A percentile compares a stretch with the other conserved stretches of the same genome.
These are phyloP conservation scores for Nothophaeocryptopus gaeumannii DNA, from an alignment of 2,329 filamentous ascomycete genomes.

Conservation along the genomic window DNA sequence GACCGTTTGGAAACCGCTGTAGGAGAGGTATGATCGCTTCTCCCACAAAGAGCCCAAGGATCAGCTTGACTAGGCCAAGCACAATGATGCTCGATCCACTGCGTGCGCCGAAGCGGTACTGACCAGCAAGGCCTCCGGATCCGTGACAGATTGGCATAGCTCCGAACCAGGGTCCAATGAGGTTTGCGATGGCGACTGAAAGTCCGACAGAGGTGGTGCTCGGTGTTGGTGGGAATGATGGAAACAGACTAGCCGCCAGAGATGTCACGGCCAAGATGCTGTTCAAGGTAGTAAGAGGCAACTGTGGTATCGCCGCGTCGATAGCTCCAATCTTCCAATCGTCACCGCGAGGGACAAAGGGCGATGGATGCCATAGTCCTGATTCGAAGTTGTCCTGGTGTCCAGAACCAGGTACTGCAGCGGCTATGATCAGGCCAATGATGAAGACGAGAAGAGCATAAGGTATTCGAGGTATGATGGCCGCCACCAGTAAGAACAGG, in stretches of 20 bases:
- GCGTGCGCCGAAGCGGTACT: conserved; percentile 86
- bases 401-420: conserved; percentile 37
- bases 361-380: conserved; percentile 57
- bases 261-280: conserved; percentile 85
- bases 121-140: conserved; percentile 83
- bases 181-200: conserved; percentile 80
- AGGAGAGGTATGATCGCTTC: conserved; percentile 70
- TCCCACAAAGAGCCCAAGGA: conserved; percentile 73
- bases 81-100: conserved; percentile 81
- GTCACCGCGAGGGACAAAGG: conserved; percentile 45
- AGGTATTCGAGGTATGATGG: conserved; percentile 64
- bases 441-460: conserved; percentile 74
- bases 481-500: conserved; percentile 65
- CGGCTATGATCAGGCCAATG: conserved; percentile 65
- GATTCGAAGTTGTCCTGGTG: conserved; percentile 42
- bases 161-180: conserved; percentile 84
- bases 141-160: conserved; percentile 96
- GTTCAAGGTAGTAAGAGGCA: conserved; percentile 89
- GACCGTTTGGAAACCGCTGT: conserved; percentile 66
- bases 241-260: conserved; percentile 73
- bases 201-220: conserved; percentile 74
- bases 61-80: conserved; percentile 71
- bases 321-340: conserved; percentile 56
- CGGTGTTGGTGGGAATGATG: conserved; percentile 54
- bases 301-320: conserved; percentile 74